Evolutionary conservation across 305 asterid genomes (phyloP).

Genomic region (Fraxinus platypoda): DNA sequence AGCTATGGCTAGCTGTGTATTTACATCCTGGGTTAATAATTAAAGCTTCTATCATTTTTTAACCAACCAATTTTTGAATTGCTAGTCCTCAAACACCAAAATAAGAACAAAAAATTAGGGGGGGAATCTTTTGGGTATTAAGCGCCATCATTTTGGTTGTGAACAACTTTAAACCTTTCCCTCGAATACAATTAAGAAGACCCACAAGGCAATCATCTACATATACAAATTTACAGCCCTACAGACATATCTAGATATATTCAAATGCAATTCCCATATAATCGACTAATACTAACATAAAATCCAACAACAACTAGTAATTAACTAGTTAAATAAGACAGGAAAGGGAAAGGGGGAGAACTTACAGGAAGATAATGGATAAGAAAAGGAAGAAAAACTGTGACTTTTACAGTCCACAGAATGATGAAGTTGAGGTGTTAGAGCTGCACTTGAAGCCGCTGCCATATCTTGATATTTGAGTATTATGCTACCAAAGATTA

Average conservation of each 20-base stretch:
- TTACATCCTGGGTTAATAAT: background rate
- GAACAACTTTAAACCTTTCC: background rate
- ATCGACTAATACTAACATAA: background rate
- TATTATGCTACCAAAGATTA: background rate
- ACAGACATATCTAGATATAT: background rate
- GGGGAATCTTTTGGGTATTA: background rate
- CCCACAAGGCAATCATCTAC: background rate
- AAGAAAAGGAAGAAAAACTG: constrained; percentile 24
- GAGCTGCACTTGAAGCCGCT: constrained; percentile 38
- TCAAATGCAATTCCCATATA: background rate
- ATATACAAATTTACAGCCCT: background rate
- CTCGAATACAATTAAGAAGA: background rate
- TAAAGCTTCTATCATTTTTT: background rate
- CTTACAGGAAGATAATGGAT: constrained; percentile 34
- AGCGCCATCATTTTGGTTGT: background rate
- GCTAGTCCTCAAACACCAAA: background rate
- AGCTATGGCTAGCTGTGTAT: background rate
- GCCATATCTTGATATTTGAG: constrained; percentile 34
- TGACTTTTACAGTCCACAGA: background rate
- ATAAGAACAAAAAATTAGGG: background rate
- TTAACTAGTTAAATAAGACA: background rate
- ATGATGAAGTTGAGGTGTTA: constrained; percentile 34
- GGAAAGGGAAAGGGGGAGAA: background rate
- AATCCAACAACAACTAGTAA: background rate
- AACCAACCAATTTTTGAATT: background rate